Percentiles rank a stretch among this genome's conserved stretches.
These are phyloP conservation scores for Lachancea waltii DNA, from an alignment of 805 yeast species.

Conservation along the genomic window DNA sequence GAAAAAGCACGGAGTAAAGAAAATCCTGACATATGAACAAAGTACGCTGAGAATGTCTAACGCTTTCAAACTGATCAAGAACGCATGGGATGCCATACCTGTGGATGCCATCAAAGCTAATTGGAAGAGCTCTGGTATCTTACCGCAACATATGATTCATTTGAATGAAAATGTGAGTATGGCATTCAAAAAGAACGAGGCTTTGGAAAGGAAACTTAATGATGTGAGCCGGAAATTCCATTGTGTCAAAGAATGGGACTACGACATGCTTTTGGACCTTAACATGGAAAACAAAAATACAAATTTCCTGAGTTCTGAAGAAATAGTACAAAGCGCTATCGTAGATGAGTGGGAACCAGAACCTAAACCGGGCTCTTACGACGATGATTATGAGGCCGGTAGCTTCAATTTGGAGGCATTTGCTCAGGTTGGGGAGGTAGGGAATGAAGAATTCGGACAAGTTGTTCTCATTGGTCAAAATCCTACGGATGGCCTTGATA, in stretches of 20 bases:
- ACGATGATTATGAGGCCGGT: conserved; percentile 5
- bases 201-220: conserved; percentile 37
- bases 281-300: conserved; percentile 38
- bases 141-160: conserved; percentile 32
- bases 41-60: conserved; percentile 46
- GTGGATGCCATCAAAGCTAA: conserved; percentile 34
- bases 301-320: conserved; percentile 51
- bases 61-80: conserved; percentile 52
- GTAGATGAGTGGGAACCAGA: conserved; percentile 40
- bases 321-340: conserved; percentile 54
- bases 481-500: neutral
- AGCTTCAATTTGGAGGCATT: conserved; percentile 6
- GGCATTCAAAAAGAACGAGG: conserved; percentile 33
- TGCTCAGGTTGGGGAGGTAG: conserved; percentile 2
- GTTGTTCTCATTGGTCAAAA: neutral
- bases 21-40: conserved; percentile 30
- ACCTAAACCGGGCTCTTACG: conserved; percentile 2
- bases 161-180: conserved; percentile 27
- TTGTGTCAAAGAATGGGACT: conserved; percentile 53
- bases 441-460: conserved; percentile 5
- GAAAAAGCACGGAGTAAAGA: conserved; percentile 14
- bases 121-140: conserved; percentile 40
- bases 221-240: conserved; percentile 42
- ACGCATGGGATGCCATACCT: conserved; percentile 46
- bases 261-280: conserved; percentile 47